phyloP scores from a whole-genome alignment of 441 rosid genomes.

The Manihot esculenta region DNA sequence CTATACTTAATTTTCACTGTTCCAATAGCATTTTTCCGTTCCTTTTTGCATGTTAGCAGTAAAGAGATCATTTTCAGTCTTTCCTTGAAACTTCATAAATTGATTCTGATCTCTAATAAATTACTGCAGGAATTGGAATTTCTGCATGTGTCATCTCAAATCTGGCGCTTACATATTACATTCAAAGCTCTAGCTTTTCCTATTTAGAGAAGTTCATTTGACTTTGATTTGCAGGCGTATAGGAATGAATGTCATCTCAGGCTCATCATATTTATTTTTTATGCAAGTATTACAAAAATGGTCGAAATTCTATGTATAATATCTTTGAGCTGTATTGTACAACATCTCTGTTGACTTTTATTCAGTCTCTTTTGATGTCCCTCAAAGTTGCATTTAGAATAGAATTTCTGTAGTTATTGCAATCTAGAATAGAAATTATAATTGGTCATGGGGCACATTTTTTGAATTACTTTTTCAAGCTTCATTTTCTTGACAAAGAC shows the following conservation, averaged over 20 bases:
- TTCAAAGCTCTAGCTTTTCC: slow-evolving; percentile 2
- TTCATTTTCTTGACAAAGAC: slow-evolving; percentile 1
- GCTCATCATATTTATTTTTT: not conserved
- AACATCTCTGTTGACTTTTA: slow-evolving; percentile 28
- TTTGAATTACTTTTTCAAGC: not conserved
- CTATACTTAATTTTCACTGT: not conserved
- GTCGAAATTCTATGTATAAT: not conserved
- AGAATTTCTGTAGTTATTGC: not conserved
- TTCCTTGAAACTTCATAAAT: not conserved
- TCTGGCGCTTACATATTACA: slow-evolving; percentile 2
- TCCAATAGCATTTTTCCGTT: not conserved
- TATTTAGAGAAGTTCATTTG: slow-evolving; percentile 10
- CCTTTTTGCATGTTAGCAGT: not conserved
- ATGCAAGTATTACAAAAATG: not conserved
- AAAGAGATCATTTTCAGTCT: not conserved
- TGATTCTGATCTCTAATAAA: slow-evolving; percentile 4
- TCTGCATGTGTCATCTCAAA: slow-evolving; percentile 11
- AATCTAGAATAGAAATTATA: not conserved
- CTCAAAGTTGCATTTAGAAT: not conserved
- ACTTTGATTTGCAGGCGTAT: slow-evolving; percentile 20
- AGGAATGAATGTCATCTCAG: slow-evolving; percentile 3
- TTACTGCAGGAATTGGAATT: slow-evolving; percentile 14
- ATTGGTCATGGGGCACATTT: not conserved
- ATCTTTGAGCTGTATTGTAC: not conserved
- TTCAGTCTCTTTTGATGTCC: slow-evolving; percentile 2